Percentiles rank a stretch among this genome's conserved stretches.
phyloP scores from a whole-genome alignment of 208 protist genomes.

The Lotmaria passim region DNA sequence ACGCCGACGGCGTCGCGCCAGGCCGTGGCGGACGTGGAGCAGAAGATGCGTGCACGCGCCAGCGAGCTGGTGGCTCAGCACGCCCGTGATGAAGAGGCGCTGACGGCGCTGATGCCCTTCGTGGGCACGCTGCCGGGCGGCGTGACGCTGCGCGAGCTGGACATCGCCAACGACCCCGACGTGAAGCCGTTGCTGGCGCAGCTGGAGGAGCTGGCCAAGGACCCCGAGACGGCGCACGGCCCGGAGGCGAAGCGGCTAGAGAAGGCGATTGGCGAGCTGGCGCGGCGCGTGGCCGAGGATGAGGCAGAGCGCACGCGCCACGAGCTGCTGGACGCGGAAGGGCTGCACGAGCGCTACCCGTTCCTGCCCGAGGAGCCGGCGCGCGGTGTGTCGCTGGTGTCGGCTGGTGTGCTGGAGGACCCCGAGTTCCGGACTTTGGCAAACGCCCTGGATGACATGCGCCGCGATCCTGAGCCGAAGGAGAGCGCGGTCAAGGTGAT shows the following conservation, averaged over 20 bases:
- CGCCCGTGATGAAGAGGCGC: slow-evolving; percentile 29
- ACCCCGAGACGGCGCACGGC: slow-evolving; percentile 28
- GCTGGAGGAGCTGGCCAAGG: slow-evolving; percentile 40
- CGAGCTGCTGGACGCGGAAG: slow-evolving; percentile 32
- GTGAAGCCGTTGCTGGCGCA: slow-evolving; percentile 38
- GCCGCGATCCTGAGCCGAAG: slow-evolving; percentile 12
- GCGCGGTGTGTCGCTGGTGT: slow-evolving; percentile 38
- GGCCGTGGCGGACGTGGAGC: slow-evolving; percentile 6
- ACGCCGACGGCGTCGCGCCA: slow-evolving; percentile 7
- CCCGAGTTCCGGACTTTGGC: slow-evolving; percentile 51
- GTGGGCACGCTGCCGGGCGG: neutral
- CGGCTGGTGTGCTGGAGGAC: slow-evolving; percentile 45
- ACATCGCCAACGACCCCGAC: slow-evolving; percentile 33
- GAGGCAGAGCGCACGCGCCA: slow-evolving; percentile 23
- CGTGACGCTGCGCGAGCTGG: neutral
- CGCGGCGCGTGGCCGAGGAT: slow-evolving; percentile 45
- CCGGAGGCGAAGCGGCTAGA: slow-evolving; percentile 44
- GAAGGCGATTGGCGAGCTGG: slow-evolving; percentile 47
- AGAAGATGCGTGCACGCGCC: slow-evolving; percentile 7
- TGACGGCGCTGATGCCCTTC: neutral
- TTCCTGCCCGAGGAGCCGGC: slow-evolving; percentile 55
- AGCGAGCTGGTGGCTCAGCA: slow-evolving; percentile 19
- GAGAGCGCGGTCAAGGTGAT: slow-evolving; percentile 24
- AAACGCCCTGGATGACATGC: slow-evolving; percentile 43
- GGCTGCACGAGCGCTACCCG: slow-evolving; percentile 44